phyloP scores from a whole-genome alignment of 805 yeast species.

The Candida odintsovae region DNA sequence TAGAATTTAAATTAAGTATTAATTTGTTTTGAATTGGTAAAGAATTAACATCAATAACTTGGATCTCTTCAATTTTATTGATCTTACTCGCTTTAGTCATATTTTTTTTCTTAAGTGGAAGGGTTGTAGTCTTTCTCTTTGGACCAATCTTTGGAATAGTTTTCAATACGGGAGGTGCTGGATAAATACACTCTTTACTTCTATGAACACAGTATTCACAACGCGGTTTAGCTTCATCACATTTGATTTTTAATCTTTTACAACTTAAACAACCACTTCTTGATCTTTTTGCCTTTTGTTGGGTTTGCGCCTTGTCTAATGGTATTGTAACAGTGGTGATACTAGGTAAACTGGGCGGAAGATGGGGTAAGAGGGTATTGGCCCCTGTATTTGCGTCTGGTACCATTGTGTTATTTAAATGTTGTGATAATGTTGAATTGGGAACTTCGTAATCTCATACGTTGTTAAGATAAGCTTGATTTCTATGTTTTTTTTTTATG shows the following conservation, averaged over 20 bases:
- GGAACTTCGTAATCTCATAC: too few relatives aligned
- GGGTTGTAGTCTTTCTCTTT: neutral
- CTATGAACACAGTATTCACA: constrained; percentile 78
- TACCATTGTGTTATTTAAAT: neutral
- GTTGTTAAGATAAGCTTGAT: too few relatives aligned
- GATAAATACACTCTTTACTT: constrained; percentile 68
- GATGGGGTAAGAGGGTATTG: neutral
- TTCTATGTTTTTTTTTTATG: too few relatives aligned
- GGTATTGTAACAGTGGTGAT: neutral
- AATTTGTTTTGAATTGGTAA: constrained; percentile 1
- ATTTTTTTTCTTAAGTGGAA: neutral
- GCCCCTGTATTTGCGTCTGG: neutral
- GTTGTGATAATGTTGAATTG: too few relatives aligned
- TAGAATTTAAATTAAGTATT: constrained; percentile 13
- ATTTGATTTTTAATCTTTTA: constrained; percentile 82
- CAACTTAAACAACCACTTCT: constrained; percentile 86
- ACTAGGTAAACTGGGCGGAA: too few relatives aligned
- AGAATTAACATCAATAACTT: neutral
- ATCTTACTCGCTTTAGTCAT: too few relatives aligned
- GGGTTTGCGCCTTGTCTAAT: neutral
- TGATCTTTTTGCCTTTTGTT: constrained; percentile 40
- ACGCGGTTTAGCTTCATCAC: constrained; percentile 77
- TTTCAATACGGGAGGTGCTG: constrained; percentile 7
- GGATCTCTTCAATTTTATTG: neutral
- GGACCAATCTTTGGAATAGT: neutral